A percentile compares a stretch with the other conserved stretches of the same genome.
Evolutionary conservation across 2,329 filamentous ascomycete genomes (phyloP).

Genomic region (Fusarium sp.): DNA sequence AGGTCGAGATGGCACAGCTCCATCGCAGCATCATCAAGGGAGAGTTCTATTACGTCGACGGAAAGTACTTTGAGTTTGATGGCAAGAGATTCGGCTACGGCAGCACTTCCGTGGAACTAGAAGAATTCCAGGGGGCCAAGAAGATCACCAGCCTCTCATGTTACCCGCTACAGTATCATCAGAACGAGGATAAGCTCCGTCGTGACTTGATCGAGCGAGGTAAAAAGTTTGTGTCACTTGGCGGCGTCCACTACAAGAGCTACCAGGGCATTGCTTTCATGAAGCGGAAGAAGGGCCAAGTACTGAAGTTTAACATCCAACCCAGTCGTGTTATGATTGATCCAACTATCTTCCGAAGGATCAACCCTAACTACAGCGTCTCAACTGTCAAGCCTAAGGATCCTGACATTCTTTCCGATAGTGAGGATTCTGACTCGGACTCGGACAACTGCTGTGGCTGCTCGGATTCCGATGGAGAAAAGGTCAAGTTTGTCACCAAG

Average conservation of each 20-base stretch:
- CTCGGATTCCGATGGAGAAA: slow-evolving; percentile 56
- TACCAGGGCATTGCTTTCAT: slow-evolving; percentile 87
- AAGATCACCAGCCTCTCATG: slow-evolving; percentile 83
- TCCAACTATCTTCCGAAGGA: slow-evolving; percentile 80
- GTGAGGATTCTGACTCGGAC: slow-evolving; percentile 58
- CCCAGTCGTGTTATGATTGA: slow-evolving; percentile 92
- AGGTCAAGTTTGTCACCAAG: slow-evolving; percentile 62
- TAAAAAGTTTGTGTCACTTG: slow-evolving; percentile 83
- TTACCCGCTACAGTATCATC: slow-evolving; percentile 85
- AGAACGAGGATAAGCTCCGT: slow-evolving; percentile 72
- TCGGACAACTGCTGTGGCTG: slow-evolving; percentile 53
- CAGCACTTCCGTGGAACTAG: slow-evolving; percentile 74
- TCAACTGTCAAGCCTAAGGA: slow-evolving; percentile 80
- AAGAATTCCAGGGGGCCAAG: slow-evolving; percentile 80
- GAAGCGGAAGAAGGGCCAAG: slow-evolving; percentile 76
- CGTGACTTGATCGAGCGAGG: slow-evolving; percentile 80
- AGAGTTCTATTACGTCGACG: slow-evolving; percentile 81
- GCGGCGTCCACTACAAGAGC: slow-evolving; percentile 83
- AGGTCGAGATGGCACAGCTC: slow-evolving; percentile 80
- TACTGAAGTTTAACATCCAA: slow-evolving; percentile 83
- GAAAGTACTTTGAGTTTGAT: slow-evolving; percentile 86
- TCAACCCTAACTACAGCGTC: slow-evolving; percentile 87
- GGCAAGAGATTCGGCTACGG: slow-evolving; percentile 87
- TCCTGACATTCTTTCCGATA: slow-evolving; percentile 66
- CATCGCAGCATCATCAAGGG: slow-evolving; percentile 76